Conservation (phyloP, 768 basidiomycete species). For the Mrakia blollopis region DNA sequence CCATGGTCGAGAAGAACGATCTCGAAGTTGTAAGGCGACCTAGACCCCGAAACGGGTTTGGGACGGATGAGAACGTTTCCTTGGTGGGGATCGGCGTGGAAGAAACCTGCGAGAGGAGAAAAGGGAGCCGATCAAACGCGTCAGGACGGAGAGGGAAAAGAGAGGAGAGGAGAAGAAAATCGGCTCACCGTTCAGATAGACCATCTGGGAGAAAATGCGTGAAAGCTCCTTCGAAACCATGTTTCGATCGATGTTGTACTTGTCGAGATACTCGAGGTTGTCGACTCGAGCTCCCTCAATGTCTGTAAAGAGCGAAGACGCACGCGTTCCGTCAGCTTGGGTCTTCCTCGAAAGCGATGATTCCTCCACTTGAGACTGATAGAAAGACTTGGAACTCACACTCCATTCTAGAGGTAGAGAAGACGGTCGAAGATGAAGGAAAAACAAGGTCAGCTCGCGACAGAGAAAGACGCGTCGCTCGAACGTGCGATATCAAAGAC, state of each 20-base stretch:
- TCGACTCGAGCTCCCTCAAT: constrained; percentile 77
- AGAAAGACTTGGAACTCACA: constrained; percentile 25
- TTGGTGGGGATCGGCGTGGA: constrained; percentile 73
- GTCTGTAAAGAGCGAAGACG: constrained; percentile 26
- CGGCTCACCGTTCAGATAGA: constrained; percentile 78
- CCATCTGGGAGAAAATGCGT: constrained; percentile 89
- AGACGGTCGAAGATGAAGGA: neutral
- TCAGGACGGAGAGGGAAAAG: too few species aligned
- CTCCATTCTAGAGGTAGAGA: constrained; percentile 18
- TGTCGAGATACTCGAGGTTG: constrained; percentile 73
- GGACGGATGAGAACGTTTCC: constrained; percentile 80
- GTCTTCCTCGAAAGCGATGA: too few species aligned
- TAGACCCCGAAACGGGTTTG: constrained; percentile 52
- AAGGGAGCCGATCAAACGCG: too few species aligned
- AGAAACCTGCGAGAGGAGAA: constrained; percentile 41
- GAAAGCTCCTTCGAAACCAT: constrained; percentile 82
- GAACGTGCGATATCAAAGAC: constrained; percentile 47
- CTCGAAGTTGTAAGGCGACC: constrained; percentile 90
- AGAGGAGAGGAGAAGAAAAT: too few species aligned
- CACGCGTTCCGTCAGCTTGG: neutral
- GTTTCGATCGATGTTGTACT: constrained; percentile 82
- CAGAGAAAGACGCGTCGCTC: neutral
- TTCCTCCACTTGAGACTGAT: too few species aligned
- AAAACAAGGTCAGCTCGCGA: neutral
- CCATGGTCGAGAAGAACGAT: constrained; percentile 90